Conservation (phyloP, 345 rosid species). For the Rhizophora apiculata region DNA sequence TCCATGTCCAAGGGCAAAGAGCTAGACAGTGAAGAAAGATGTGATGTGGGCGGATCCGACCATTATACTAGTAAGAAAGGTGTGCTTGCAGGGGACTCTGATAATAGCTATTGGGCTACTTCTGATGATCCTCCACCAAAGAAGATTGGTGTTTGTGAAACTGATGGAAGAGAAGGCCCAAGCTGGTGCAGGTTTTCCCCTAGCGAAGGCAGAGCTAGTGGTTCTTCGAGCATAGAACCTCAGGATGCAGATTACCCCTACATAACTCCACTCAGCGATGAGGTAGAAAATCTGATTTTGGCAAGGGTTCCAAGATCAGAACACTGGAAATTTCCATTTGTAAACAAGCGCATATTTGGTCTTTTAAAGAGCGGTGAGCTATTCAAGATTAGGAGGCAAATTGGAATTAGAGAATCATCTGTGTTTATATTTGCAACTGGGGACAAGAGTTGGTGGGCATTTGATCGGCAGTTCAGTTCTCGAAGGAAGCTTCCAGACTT, state of each 20-base stretch:
- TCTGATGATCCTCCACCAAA: conserved; percentile 17
- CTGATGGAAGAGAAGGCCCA: conserved; percentile 6
- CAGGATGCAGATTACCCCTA: conserved; percentile 93
- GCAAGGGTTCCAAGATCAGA: conserved; percentile 71
- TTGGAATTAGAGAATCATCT: conserved; percentile 55
- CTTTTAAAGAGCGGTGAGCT: conserved; percentile 68
- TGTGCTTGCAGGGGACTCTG: conserved; percentile 25
- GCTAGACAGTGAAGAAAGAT: conserved; percentile 32
- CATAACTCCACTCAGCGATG: conserved; percentile 57
- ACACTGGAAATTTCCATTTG: conserved; percentile 55
- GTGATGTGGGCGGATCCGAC: conserved; percentile 6
- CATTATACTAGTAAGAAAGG: conserved; percentile 17
- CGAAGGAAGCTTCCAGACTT: conserved; percentile 54
- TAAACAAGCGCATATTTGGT: conserved; percentile 49
- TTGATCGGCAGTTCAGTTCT: conserved; percentile 48
- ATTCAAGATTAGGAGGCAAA: conserved; percentile 59
- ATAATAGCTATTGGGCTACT: conserved; percentile 8
- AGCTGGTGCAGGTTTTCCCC: conserved; percentile 5
- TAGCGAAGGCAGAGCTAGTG: conserved; percentile 21
- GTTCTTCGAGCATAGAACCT: conserved; percentile 44
- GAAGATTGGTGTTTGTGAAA: conserved; percentile 23
- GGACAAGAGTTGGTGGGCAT: conserved; percentile 66
- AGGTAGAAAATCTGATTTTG: conserved; percentile 66
- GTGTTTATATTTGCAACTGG: conserved; percentile 73
- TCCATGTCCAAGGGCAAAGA: conserved; percentile 41